These are phyloP conservation scores for Rutstroemia sp. DNA, from an alignment of 2,329 filamentous ascomycete species.

Conservation along the genomic window DNA sequence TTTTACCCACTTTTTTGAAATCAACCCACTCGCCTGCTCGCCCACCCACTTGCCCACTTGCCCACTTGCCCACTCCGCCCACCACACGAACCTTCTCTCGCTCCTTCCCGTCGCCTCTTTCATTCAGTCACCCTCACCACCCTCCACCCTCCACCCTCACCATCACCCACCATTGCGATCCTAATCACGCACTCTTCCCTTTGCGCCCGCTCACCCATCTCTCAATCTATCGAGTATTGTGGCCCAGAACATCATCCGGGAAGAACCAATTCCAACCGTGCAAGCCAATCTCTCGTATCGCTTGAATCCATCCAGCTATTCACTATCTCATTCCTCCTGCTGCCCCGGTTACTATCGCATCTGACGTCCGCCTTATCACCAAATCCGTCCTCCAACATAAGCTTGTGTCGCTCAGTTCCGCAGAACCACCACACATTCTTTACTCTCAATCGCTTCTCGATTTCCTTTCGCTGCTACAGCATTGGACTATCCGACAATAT, in stretches of 20 bases:
- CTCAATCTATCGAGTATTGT: no score
- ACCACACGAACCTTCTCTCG: background rate
- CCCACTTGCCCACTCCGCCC: background rate
- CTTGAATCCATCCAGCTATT: no score
- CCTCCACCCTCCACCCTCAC: background rate
- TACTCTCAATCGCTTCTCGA: background rate
- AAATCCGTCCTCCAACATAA: background rate
- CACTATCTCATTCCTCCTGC: no score
- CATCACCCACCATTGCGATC: background rate
- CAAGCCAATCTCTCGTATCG: no score
- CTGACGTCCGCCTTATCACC: slow-evolving; percentile 3
- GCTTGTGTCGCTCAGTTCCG: background rate
- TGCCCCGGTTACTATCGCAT: no score
- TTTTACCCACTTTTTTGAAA: no score
- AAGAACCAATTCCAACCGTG: no score
- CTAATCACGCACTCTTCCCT: no score
- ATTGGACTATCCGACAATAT: background rate
- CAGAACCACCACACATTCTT: slow-evolving; percentile 1
- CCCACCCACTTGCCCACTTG: no score
- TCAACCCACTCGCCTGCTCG: no score
- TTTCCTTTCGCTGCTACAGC: background rate
- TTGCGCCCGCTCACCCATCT: no score
- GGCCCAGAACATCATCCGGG: no score
- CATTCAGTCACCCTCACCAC: background rate
- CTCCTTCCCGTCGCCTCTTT: background rate